phyloP scores from a whole-genome alignment of 257 asterid genomes.

The Phtheirospermum japonicum region DNA sequence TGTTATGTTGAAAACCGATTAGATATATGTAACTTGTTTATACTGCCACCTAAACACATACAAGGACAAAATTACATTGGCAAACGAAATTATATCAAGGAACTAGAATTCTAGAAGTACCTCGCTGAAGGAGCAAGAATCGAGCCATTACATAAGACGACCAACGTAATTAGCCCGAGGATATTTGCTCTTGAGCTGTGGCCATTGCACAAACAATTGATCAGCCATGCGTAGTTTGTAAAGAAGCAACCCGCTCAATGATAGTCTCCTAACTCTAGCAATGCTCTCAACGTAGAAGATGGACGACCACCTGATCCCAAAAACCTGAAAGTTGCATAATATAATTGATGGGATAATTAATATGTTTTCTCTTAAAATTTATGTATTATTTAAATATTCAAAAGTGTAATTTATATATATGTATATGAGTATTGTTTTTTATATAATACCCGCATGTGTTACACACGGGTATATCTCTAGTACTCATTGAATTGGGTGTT shows the following conservation, averaged over 20 bases:
- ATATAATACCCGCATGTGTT: no score
- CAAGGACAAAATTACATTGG: background rate
- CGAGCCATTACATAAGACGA: constrained; percentile 60
- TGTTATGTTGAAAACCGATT: background rate
- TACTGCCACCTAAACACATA: background rate
- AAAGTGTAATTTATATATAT: no score
- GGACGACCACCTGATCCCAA: constrained; percentile 82
- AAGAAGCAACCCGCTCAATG: constrained; percentile 79
- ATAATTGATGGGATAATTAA: background rate
- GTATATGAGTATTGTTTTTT: no score
- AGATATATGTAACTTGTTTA: background rate
- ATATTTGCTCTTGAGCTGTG: constrained; percentile 66
- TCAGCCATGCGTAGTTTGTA: constrained; percentile 80
- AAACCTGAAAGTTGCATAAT: constrained; percentile 44
- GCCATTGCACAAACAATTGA: constrained; percentile 94
- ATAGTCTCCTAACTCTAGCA: constrained; percentile 86
- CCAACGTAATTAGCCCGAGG: constrained; percentile 85
- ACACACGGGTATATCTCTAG: no score
- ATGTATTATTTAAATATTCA: no score
- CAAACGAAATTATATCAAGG: background rate
- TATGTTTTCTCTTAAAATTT: no score
- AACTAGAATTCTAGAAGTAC: constrained; percentile 16
- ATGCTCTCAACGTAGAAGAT: constrained; percentile 92
- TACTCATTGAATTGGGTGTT: no score
- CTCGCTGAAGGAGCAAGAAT: constrained; percentile 18